Percentiles rank a stretch among this genome's conserved stretches.
phyloP scores from a whole-genome alignment of 768 basidiomycete genomes.

The Trametes villosa region DNA sequence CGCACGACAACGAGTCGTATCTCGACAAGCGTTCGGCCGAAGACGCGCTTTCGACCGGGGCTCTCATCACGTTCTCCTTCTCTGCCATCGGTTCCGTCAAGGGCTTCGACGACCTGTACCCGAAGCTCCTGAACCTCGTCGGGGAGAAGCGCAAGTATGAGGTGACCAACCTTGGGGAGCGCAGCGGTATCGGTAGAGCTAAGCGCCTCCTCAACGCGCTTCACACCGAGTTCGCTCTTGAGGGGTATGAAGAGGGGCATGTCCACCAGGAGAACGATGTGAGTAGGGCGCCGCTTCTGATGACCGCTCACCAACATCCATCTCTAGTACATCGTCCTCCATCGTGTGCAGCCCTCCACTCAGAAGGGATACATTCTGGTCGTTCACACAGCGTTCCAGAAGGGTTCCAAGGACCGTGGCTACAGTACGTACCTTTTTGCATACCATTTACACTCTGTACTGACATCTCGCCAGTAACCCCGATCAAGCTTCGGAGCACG shows the following conservation, averaged over 20 bases:
- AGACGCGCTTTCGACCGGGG: slow-evolving; percentile 93
- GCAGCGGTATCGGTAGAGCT: slow-evolving; percentile 42
- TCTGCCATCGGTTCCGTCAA: slow-evolving; percentile 93
- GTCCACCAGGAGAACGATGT: slow-evolving; percentile 97
- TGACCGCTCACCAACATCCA: not conserved
- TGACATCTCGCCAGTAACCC: slow-evolving; percentile 58
- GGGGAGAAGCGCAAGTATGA: slow-evolving; percentile 82
- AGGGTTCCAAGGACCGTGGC: slow-evolving; percentile 80
- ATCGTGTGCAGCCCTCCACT: slow-evolving; percentile 87
- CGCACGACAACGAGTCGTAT: slow-evolving; percentile 96
- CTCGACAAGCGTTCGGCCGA: slow-evolving; percentile 90
- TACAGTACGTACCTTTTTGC: slow-evolving; percentile 54
- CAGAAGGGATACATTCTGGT: slow-evolving; percentile 93
- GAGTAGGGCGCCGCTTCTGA: slow-evolving; percentile 38
- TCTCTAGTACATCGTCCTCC: slow-evolving; percentile 88
- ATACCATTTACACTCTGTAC: not conserved
- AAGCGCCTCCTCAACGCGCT: slow-evolving; percentile 81
- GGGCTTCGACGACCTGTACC: slow-evolving; percentile 97
- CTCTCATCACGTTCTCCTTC: slow-evolving; percentile 88
- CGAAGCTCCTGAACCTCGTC: slow-evolving; percentile 90
- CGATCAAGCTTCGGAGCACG: slow-evolving; percentile 82
- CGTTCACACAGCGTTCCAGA: slow-evolving; percentile 90
- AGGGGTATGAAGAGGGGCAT: slow-evolving; percentile 88
- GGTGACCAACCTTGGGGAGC: slow-evolving; percentile 52
- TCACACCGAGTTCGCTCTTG: slow-evolving; percentile 91